Base-by-base conservation (phyloP, 176 grass and related monocot genomes). In the Leersia perrieri region DNA sequence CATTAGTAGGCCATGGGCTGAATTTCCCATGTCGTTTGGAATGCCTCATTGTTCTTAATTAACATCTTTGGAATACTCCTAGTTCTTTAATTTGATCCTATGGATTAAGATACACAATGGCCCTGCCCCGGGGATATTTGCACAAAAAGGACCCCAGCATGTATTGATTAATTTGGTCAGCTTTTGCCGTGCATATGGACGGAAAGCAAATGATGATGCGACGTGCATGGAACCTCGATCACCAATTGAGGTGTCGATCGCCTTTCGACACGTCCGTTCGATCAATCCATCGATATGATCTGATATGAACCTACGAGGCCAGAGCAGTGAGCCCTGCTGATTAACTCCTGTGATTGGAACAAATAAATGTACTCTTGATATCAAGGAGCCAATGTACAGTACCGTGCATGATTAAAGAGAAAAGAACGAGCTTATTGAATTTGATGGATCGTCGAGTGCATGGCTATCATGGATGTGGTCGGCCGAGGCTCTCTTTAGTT, bases 121-220 rank as follows among this genome's bases (percentile, higher is more conserved):
- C 53, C 7, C n/a, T 20, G 8, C 53, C n/a, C 49, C 22, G 2
- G 49, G 49, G 5, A 53, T 5, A 58, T 25, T 11, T 9, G n/a
- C 53, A 3, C 25, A 25, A 10, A 4, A 23, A 25, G 53, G 53
- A 58, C 53, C 22, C n/a, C 8, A 58, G 53, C 25, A n/a, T 51
- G 62, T 30, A 34, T 33, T 63, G 15, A 79, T 16, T 57, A 33
- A 80, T 80, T 44, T 34, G n/a, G 51, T 36, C 66, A 71, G 65
- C 83, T 85, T 85, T 85, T 63, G 74, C 22, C 74, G 53, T 72
- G 74, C 74, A 64, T 31, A 60, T 47, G 31, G 16, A 51, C 83
- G 74, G 39, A 64, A 78, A 79, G 16, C 75, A 80, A 57, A 41
- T 66, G 76, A 80, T 57, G 76, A 73, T 60, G 68, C 18, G 60